Conservation (phyloP, 169 alveolate species). For the Plasmodium vivax region DNA sequence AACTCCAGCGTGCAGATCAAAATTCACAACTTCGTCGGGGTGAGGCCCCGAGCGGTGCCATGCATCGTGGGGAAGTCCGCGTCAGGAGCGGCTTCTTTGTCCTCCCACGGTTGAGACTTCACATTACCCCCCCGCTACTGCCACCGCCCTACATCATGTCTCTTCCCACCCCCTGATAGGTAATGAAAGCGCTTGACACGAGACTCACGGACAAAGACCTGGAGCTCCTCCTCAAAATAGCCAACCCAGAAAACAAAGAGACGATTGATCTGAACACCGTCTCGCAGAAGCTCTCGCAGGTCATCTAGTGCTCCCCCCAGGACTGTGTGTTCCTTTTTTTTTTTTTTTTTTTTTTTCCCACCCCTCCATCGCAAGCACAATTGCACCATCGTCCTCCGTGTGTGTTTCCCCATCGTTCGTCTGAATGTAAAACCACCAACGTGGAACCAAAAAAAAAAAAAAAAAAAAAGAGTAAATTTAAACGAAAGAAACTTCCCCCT, state of each 20-base stretch:
- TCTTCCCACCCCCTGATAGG: neutral
- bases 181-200: conserved; percentile 59
- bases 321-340: neutral
- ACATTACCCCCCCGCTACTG: neutral
- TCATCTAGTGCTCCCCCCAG: neutral
- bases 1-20: conserved; percentile 24
- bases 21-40: conserved; percentile 41
- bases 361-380: neutral
- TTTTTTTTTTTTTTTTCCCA: neutral
- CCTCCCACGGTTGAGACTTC: neutral
- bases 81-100: neutral
- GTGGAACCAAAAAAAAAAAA: neutral
- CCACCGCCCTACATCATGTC: neutral
- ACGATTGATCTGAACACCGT: conserved; percentile 38
- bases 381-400: neutral
- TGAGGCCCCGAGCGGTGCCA: neutral
- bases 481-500: neutral
- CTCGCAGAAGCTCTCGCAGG: conserved; percentile 17
- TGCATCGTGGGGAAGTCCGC: neutral
- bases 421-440: neutral
- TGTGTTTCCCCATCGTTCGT: neutral
- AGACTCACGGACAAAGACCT: conserved; percentile 50
- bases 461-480: no score
- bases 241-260: conserved; percentile 45
- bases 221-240: conserved; percentile 8